Evolutionary conservation across 768 basidiomycete genomes (phyloP).

Genomic region (Russula griseocarnosa): DNA sequence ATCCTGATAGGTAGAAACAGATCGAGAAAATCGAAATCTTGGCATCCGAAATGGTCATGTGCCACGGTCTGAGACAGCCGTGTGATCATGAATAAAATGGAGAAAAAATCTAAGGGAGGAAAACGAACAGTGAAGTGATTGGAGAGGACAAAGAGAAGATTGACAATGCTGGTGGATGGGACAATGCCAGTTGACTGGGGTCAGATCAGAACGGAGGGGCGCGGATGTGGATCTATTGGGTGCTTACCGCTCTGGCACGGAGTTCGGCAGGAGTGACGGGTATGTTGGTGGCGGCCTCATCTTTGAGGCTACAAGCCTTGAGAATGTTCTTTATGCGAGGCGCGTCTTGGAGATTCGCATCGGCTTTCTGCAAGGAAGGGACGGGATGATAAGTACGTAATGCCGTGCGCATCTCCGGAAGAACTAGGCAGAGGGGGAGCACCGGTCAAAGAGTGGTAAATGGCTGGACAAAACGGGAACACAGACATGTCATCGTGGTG

Average conservation of each 20-base stretch:
- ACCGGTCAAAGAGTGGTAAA: constrained; percentile 1
- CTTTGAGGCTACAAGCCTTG: constrained; percentile 53
- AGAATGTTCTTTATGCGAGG: constrained; percentile 74
- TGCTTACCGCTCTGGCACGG: constrained; percentile 48
- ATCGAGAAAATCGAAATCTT: constrained; percentile 39
- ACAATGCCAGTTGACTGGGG: constrained; percentile 43
- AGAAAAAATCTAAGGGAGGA: background rate
- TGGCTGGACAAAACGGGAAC: background rate
- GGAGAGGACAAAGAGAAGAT: constrained; percentile 65
- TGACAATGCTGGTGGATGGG: constrained; percentile 68
- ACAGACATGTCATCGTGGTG: constrained; percentile 74
- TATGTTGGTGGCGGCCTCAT: constrained; percentile 40
- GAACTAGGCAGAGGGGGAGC: constrained; percentile 44
- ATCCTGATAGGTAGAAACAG: constrained; percentile 42
- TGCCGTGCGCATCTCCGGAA: constrained; percentile 75
- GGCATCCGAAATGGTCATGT: constrained; percentile 39
- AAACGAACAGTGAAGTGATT: constrained; percentile 45
- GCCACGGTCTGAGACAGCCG: constrained; percentile 37
- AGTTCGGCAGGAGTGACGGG: constrained; percentile 58
- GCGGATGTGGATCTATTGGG: background rate
- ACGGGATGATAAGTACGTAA: constrained; percentile 77
- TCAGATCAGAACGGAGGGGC: constrained; percentile 16
- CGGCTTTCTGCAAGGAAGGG: constrained; percentile 63
- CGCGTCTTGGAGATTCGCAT: constrained; percentile 71
- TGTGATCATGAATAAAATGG: background rate